Evolutionary conservation across 1,139 yeast species (phyloP).

Genomic region (Pichia sp.): DNA sequence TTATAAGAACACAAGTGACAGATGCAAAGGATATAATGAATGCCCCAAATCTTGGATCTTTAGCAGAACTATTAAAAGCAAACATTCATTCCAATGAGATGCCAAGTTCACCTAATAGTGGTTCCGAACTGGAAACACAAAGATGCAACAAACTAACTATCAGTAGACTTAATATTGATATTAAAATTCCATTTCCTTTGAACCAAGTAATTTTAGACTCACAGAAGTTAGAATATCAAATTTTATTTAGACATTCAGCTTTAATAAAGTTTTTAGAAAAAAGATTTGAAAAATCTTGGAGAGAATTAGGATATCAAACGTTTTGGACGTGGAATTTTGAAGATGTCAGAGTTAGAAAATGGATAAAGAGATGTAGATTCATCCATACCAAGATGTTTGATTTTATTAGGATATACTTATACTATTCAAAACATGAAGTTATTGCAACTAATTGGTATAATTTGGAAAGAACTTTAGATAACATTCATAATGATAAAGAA

Average conservation of each 20-base stretch:
- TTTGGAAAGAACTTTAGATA: slow-evolving; percentile 32
- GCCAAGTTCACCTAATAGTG: slow-evolving; percentile 12
- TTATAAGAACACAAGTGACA: slow-evolving; percentile 57
- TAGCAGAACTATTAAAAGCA: slow-evolving; percentile 36
- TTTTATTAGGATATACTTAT: slow-evolving; percentile 51
- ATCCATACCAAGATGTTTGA: slow-evolving; percentile 59
- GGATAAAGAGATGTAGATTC: slow-evolving; percentile 54
- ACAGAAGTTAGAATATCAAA: slow-evolving; percentile 70
- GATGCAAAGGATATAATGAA: slow-evolving; percentile 51
- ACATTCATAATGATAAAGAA: slow-evolving; percentile 22
- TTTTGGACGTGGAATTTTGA: slow-evolving; percentile 57
- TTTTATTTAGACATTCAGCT: slow-evolving; percentile 66
- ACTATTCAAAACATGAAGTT: slow-evolving; percentile 55
- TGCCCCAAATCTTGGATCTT: slow-evolving; percentile 35
- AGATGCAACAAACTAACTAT: slow-evolving; percentile 35
- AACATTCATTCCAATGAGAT: slow-evolving; percentile 32
- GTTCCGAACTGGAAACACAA: background rate
- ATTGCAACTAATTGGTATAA: slow-evolving; percentile 50
- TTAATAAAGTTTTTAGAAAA: slow-evolving; percentile 58
- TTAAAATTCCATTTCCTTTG: slow-evolving; percentile 78
- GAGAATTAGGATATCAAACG: slow-evolving; percentile 57
- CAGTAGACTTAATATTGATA: slow-evolving; percentile 59
- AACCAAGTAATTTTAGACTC: slow-evolving; percentile 69
- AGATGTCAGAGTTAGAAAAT: slow-evolving; percentile 40
- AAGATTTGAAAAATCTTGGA: slow-evolving; percentile 63